phyloP scores from a whole-genome alignment of 129 eudicot species.

The Apium graveolens region DNA sequence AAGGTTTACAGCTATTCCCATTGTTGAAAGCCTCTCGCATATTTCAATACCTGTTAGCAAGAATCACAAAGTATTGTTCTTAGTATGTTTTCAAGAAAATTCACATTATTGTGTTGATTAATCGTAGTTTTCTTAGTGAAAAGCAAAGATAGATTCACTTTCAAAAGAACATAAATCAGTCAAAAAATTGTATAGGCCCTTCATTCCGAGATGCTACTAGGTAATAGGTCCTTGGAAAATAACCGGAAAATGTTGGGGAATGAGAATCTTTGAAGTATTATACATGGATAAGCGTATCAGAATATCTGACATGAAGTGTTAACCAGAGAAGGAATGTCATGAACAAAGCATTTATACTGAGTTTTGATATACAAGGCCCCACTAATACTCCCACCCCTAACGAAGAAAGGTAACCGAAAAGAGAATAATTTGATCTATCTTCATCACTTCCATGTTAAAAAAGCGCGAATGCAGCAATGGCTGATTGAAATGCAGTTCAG shows the following conservation, averaged over 20 bases:
- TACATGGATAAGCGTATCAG: not conserved
- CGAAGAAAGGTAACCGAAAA: not conserved
- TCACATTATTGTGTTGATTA: not conserved
- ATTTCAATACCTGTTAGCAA: slow-evolving; percentile 66
- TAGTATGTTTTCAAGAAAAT: not conserved
- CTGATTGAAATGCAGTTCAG: not conserved
- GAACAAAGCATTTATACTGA: not conserved
- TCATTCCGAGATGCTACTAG: not conserved
- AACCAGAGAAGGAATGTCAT: slow-evolving; percentile 1
- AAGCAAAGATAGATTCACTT: not conserved
- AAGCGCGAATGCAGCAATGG: not conserved
- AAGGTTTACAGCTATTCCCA: slow-evolving; percentile 96
- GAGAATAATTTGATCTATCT: not conserved
- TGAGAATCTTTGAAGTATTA: not conserved
- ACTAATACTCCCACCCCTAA: not conserved
- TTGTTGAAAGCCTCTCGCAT: slow-evolving; percentile 89
- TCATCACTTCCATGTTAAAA: not conserved
- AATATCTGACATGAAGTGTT: not conserved
- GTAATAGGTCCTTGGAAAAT: not conserved
- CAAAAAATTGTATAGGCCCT: not conserved
- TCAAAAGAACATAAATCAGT: not conserved
- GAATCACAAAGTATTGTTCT: not conserved
- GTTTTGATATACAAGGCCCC: not conserved
- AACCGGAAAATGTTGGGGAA: not conserved
- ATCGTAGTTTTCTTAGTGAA: not conserved